Conservation (phyloP, 164 flowering plant genomes). For the Brasenia schreberi region DNA sequence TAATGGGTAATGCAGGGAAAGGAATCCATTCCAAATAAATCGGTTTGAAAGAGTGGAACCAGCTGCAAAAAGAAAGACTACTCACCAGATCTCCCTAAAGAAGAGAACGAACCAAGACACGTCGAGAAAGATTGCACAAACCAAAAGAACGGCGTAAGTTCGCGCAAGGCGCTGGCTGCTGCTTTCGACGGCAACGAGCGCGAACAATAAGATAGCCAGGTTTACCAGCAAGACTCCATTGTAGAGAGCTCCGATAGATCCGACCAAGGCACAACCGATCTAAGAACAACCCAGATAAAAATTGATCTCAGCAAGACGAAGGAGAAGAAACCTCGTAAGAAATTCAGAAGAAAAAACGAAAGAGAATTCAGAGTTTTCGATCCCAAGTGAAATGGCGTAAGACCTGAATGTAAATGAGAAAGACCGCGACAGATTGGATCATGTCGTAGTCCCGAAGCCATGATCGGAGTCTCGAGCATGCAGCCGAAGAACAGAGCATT, state of each 20-base stretch:
- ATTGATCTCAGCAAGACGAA: background rate
- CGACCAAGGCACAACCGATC: slow-evolving; percentile 77
- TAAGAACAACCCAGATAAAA: slow-evolving; percentile 4
- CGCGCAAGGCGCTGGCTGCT: slow-evolving; percentile 80
- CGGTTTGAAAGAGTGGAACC: background rate
- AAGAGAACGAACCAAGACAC: slow-evolving; percentile 67
- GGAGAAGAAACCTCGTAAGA: slow-evolving; percentile 2
- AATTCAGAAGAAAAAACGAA: background rate
- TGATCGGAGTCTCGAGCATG: slow-evolving; percentile 24
- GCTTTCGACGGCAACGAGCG: slow-evolving; percentile 86
- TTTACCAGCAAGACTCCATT: slow-evolving; percentile 66
- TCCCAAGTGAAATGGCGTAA: background rate
- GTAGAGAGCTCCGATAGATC: slow-evolving; percentile 78
- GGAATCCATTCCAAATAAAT: background rate
- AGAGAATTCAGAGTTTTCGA: background rate
- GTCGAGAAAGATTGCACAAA: slow-evolving; percentile 51
- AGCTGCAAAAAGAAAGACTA: background rate
- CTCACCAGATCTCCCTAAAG: slow-evolving; percentile 50
- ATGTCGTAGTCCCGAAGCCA: slow-evolving; percentile 67
- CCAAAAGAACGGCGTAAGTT: slow-evolving; percentile 74
- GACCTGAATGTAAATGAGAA: slow-evolving; percentile 67
- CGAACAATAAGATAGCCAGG: slow-evolving; percentile 64
- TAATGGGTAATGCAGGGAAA: background rate
- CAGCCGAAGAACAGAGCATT: slow-evolving; percentile 39
- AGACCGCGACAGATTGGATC: slow-evolving; percentile 44